Conservation (phyloP, 1,139 yeast genomes). For the Protomyces macrosporus region DNA sequence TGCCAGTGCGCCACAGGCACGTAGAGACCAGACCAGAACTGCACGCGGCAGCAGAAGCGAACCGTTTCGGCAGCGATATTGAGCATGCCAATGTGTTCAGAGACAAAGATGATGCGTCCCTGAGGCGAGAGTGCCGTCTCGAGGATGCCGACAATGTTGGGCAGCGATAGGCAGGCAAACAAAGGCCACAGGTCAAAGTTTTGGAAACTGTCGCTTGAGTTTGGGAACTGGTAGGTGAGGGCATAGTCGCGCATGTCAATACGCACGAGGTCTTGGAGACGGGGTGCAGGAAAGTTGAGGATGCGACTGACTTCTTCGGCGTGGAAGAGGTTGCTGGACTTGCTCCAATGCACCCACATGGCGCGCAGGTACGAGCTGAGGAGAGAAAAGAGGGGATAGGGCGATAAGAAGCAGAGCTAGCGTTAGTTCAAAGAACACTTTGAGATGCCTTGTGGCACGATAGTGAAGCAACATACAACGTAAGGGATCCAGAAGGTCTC, state of each 20-base stretch:
- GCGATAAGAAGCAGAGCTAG: conserved; percentile 19
- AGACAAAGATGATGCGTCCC: conserved; percentile 20
- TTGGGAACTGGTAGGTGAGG: conserved; percentile 22
- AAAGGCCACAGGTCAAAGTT: conserved; percentile 27
- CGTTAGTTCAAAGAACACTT: background rate
- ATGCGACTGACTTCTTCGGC: conserved; percentile 24
- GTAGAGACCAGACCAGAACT: conserved; percentile 22
- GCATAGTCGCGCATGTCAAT: conserved; percentile 26
- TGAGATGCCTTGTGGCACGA: background rate
- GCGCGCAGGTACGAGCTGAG: conserved; percentile 12
- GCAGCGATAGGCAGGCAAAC: conserved; percentile 17
- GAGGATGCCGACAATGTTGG: conserved; percentile 20
- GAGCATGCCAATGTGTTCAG: conserved; percentile 17
- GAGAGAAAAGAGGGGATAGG: conserved; percentile 21
- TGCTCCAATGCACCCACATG: conserved; percentile 25
- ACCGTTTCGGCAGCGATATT: conserved; percentile 22
- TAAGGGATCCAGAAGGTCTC: conserved; percentile 13
- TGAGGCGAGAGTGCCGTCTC: conserved; percentile 17
- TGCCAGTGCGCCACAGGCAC: conserved; percentile 22
- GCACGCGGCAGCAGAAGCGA: conserved; percentile 11
- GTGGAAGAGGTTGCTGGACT: conserved; percentile 9
- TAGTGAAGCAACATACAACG: background rate
- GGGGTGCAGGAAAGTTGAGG: conserved; percentile 21
- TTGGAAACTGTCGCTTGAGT: conserved; percentile 9
- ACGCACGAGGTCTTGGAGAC: conserved; percentile 22